Conservation (phyloP, 768 basidiomycete species). For the Kondoa malvinella region DNA sequence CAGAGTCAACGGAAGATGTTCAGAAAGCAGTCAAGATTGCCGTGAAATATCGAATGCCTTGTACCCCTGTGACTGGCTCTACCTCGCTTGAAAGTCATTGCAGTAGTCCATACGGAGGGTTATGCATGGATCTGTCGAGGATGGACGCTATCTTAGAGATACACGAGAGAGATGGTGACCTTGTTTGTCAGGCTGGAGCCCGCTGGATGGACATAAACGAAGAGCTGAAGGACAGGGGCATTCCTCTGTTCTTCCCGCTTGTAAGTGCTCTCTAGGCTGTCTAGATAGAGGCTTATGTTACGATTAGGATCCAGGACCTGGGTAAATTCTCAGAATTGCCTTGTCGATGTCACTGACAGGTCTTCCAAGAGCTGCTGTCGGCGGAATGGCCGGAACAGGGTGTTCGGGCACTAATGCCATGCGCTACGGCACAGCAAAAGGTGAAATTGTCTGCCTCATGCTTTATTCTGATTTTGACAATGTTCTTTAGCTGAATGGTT, state of each 20-base stretch:
- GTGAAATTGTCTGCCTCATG: neutral
- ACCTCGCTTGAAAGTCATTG: slow-evolving; percentile 31
- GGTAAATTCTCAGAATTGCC: neutral
- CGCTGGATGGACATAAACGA: slow-evolving; percentile 44
- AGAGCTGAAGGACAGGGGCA: slow-evolving; percentile 47
- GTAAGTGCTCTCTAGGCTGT: too few relatives aligned
- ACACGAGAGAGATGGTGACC: slow-evolving; percentile 47
- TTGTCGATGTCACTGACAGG: neutral
- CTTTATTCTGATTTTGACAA: slow-evolving; percentile 9
- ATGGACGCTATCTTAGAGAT: slow-evolving; percentile 68
- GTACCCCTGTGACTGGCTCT: slow-evolving; percentile 66
- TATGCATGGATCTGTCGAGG: slow-evolving; percentile 23
- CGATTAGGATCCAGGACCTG: slow-evolving; percentile 12
- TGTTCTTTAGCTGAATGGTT: neutral
- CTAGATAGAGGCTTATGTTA: too few relatives aligned
- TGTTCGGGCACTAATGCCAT: slow-evolving; percentile 49
- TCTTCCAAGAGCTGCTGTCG: neutral
- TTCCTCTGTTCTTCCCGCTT: slow-evolving; percentile 62
- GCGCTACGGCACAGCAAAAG: slow-evolving; percentile 3
- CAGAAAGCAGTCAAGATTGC: slow-evolving; percentile 62
- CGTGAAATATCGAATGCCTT: slow-evolving; percentile 52
- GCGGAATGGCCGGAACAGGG: neutral
- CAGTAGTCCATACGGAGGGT: slow-evolving; percentile 8
- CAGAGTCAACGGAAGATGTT: slow-evolving; percentile 59
- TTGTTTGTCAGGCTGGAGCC: slow-evolving; percentile 58